phyloP scores from a whole-genome alignment of 768 basidiomycete species.

The Tulasnella sp. region DNA sequence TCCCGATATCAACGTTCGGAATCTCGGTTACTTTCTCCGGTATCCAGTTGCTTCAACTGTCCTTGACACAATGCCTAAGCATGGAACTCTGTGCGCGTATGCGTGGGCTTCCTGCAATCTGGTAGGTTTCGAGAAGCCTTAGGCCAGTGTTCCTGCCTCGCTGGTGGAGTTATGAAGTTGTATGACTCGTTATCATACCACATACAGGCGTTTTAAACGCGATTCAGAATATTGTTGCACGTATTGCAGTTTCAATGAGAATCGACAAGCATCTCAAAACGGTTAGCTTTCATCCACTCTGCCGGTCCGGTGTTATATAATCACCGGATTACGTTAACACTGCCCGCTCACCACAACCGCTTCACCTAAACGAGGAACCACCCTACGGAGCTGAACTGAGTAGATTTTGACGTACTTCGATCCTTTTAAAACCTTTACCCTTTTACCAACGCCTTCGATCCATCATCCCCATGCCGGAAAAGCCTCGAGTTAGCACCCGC shows the following conservation, averaged over 20 bases:
- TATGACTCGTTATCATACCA: no score
- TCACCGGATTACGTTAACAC: slow-evolving; percentile 8
- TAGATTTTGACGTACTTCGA: not conserved
- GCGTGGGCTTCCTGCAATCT: no score
- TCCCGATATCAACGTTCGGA: no score
- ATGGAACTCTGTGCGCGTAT: no score
- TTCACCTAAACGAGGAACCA: not conserved
- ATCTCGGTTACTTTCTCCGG: not conserved
- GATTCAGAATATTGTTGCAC: not conserved
- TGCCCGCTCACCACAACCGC: not conserved
- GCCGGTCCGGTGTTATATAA: not conserved
- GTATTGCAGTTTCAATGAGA: not conserved
- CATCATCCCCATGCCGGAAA: slow-evolving; percentile 3
- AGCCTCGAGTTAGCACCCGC: slow-evolving; percentile 20
- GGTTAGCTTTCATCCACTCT: not conserved
- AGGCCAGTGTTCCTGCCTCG: no score
- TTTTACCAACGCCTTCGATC: not conserved
- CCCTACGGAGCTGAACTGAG: not conserved
- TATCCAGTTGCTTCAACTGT: no score
- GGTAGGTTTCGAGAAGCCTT: no score
- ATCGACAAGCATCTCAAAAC: not conserved
- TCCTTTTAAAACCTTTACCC: not conserved
- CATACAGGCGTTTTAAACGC: no score
- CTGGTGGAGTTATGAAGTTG: no score
- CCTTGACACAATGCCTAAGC: no score